phyloP scores from a whole-genome alignment of 192 early-diverging fungal genomes.

The Umbelopsis sp. region DNA sequence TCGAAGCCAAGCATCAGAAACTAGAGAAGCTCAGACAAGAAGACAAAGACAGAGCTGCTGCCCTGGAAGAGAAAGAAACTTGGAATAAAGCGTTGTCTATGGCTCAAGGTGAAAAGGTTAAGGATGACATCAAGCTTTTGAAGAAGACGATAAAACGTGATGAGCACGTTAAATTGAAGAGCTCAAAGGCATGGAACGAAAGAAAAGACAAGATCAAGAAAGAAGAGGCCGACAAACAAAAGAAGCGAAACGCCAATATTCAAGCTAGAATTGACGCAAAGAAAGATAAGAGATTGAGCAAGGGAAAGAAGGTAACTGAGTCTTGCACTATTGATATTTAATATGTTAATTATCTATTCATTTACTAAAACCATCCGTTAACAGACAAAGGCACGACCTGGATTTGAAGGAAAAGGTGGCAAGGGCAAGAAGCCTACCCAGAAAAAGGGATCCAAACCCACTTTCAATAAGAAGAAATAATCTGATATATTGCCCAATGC shows the following conservation, averaged over 20 bases:
- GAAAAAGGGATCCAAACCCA: conserved; percentile 6
- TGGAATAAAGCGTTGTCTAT: conserved; percentile 83
- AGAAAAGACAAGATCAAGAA: conserved; percentile 68
- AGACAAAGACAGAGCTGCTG: conserved; percentile 65
- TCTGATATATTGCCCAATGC: not conserved
- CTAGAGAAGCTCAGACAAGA: conserved; percentile 69
- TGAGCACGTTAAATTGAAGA: conserved; percentile 84
- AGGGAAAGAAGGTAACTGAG: conserved; percentile 59
- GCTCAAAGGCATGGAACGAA: conserved; percentile 79
- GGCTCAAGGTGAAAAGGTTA: conserved; percentile 89
- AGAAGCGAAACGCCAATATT: conserved; percentile 87
- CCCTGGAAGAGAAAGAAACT: conserved; percentile 72
- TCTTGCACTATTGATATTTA: not conserved
- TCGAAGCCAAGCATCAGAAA: conserved; percentile 77
- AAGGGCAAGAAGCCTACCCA: conserved; percentile 26
- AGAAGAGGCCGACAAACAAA: conserved; percentile 65
- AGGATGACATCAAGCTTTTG: conserved; percentile 87
- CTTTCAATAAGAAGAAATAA: conserved; percentile 23
- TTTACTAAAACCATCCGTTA: not conserved
- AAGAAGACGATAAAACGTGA: conserved; percentile 91
- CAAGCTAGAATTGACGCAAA: conserved; percentile 77
- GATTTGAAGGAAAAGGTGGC: conserved; percentile 41
- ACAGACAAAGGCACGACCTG: conserved; percentile 37
- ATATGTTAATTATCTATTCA: not conserved
- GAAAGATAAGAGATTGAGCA: conserved; percentile 72